Evolutionary conservation across 192 early-diverging fungal species (phyloP).

Genomic region (Paraglomus brasilianum): DNA sequence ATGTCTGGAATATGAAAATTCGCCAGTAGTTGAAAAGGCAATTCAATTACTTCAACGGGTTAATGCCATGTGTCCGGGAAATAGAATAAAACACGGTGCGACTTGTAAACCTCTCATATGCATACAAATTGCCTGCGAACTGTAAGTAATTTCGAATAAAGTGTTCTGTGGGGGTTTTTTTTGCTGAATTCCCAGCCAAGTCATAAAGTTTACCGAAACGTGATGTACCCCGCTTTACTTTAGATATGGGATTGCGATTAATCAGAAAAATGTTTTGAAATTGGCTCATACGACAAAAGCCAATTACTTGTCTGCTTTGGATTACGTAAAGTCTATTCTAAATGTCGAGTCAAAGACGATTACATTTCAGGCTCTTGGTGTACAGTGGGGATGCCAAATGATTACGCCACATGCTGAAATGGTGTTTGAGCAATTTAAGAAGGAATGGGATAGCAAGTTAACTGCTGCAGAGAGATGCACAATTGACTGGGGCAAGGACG

Average conservation of each 20-base stretch:
- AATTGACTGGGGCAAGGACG: constrained; percentile 8
- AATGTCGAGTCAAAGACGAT: neutral
- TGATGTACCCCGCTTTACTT: neutral
- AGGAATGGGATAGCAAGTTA: neutral
- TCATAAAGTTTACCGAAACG: neutral
- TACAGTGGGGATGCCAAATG: constrained; percentile 1
- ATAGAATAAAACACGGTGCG: neutral
- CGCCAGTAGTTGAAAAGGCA: too few relatives aligned
- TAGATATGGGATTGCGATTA: neutral
- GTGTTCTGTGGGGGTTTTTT: neutral
- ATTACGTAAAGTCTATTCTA: constrained; percentile 1
- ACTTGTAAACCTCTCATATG: constrained; percentile 8
- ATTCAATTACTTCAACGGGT: too few relatives aligned
- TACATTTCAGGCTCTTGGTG: neutral
- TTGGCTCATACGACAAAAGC: constrained; percentile 13
- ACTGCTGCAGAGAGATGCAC: neutral
- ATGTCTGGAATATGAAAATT: too few relatives aligned
- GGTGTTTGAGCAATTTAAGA: constrained; percentile 16
- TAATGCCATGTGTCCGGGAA: too few relatives aligned
- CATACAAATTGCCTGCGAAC: constrained; percentile 19
- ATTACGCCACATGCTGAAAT: neutral
- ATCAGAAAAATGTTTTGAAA: neutral
- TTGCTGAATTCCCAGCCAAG: neutral
- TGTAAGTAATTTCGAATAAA: neutral
- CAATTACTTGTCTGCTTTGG: constrained; percentile 12